A percentile compares a stretch with the other conserved stretches of the same genome.
phyloP scores from a whole-genome alignment of 352 stramenopile species.

The Globisporangium lucens region DNA sequence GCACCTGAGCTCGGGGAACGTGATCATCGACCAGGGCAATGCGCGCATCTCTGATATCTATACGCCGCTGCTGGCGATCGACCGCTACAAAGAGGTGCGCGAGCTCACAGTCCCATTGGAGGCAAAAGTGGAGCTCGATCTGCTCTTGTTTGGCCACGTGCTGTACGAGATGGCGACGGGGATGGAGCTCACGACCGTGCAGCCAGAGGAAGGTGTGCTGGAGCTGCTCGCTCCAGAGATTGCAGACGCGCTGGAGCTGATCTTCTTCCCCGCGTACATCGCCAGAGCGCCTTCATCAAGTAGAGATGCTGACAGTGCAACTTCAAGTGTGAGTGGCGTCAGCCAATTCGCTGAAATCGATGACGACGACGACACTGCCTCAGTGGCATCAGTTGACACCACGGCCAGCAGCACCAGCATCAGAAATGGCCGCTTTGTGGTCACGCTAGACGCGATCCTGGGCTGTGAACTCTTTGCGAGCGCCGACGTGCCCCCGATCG shows the following conservation, averaged over 20 bases:
- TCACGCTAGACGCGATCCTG: constrained; percentile 40
- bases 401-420: constrained; percentile 17
- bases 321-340: neutral
- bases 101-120: constrained; percentile 62
- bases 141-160: constrained; percentile 67
- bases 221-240: constrained; percentile 53
- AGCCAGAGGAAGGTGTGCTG: constrained; percentile 46
- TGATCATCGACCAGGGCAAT: constrained; percentile 59
- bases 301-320: neutral
- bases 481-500: constrained; percentile 38
- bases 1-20: constrained; percentile 59
- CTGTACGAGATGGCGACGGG: constrained; percentile 80
- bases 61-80: constrained; percentile 55
- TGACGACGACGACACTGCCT: constrained; percentile 2
- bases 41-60: constrained; percentile 64
- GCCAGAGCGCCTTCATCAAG: neutral
- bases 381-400: constrained; percentile 2
- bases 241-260: constrained; percentile 47
- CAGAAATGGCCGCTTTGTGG: constrained; percentile 34
- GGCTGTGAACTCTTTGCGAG: constrained; percentile 37
- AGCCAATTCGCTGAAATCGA: neutral
- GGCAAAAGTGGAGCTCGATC: constrained; percentile 58
- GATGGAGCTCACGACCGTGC: constrained; percentile 38
- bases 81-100: constrained; percentile 49
- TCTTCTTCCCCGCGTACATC: constrained; percentile 41